These are phyloP conservation scores for Ophiostoma sp. DNA, from an alignment of 2,329 filamentous ascomycete species.

Conservation along the genomic window DNA sequence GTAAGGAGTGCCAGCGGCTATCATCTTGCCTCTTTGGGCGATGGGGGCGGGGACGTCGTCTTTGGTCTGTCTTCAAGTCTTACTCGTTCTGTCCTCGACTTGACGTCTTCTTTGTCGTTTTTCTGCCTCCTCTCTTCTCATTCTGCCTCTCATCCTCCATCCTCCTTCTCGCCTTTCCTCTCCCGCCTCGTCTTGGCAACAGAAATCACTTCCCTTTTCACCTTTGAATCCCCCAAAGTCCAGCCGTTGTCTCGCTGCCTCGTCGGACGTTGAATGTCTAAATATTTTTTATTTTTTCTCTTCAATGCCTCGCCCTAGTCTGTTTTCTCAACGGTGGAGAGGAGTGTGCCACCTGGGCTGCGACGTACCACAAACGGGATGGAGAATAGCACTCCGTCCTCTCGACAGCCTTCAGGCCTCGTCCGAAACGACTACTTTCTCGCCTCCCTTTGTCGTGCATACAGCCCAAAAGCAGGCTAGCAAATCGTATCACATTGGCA, in stretches of 20 bases:
- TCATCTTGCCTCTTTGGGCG: background rate
- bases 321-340: background rate
- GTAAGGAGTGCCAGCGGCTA: background rate
- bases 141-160: background rate
- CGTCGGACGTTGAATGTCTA: background rate
- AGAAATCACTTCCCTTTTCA: background rate
- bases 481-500: background rate
- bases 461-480: background rate
- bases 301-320: background rate
- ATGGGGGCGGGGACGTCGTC: background rate
- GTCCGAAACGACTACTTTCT: background rate
- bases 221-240: background rate
- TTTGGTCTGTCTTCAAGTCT: background rate
- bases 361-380: background rate
- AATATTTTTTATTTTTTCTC: background rate
- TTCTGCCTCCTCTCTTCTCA: background rate
- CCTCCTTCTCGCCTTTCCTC: background rate
- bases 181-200: background rate
- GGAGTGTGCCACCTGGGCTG: background rate
- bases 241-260: background rate
- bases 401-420: background rate
- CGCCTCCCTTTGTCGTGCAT: conserved; percentile 19
- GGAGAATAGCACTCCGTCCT: background rate
- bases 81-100: background rate
- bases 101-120: background rate